Evolutionary conservation across 2,329 filamentous ascomycete genomes (phyloP), one percentile per base, ranked within the genome.

Genomic region (Xylariaceae sp.): DNA sequence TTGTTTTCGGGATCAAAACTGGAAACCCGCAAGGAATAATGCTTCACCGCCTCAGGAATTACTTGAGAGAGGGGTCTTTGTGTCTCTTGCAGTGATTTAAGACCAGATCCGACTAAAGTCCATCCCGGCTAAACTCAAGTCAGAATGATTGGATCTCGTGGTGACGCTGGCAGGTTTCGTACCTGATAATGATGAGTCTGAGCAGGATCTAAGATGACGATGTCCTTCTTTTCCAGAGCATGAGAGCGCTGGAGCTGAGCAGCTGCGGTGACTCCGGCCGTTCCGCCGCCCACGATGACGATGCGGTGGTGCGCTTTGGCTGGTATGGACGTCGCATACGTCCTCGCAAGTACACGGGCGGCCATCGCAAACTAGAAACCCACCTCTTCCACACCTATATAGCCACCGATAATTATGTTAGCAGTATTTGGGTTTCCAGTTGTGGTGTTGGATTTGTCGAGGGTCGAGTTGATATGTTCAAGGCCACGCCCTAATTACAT

Each of bases 201-300:
- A 16, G 64, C 63, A 19, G 64, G 63, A 46, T 67, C 64, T 19
- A 67, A 42, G 45, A 67, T 65, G 42, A 64, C 64, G 36, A 67
- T 62, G 22, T 66, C 64, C 27, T 61, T 58, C 46, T 61, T 61
- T 16, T 58, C 56, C 21, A 64, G 56, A 25, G 54, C 52, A 5
- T 47, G 44, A 16, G 55, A 52, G 14, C 55, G 54, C 34, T 86
- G 73, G 3, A 88, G 75, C 66, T 88, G 84, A 57, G 86, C 82
- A 56, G 80, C 80, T 57, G 85, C 76, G 2, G 78, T 66, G 14
- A 86, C 64, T 39, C 85, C 85, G 29, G 83, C 85, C 11, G 78
- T 71, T 23, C 85, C 85, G 42, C 77, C 83, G 40, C 84, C 84
- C 22, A 88, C 70, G 2, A 88, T 74, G 11, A 86, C 80, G 14